phyloP scores from a whole-genome alignment of 2,329 filamentous ascomycete genomes.

The Ascocoryne sarcoides region DNA sequence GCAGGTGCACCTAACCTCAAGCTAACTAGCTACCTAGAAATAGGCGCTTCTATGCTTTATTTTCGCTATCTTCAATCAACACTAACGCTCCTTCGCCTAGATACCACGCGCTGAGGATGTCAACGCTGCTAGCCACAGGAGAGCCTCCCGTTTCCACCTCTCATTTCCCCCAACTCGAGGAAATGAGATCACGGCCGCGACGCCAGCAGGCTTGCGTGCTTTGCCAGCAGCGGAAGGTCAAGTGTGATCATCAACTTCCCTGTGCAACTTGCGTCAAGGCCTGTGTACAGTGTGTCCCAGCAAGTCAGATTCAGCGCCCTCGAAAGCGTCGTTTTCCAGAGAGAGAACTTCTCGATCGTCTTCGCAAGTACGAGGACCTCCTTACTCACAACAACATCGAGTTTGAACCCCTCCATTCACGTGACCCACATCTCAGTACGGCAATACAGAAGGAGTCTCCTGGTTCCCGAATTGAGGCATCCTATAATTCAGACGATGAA shows the following conservation, averaged over 20 bases:
- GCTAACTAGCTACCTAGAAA: no score
- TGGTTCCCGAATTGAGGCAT: constrained; percentile 14
- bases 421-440: no score
- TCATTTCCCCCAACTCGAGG: no score
- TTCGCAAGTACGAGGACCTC: constrained; percentile 24
- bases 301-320: constrained; percentile 47
- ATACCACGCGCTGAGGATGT: no score
- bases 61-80: no score
- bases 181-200: constrained; percentile 17
- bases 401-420: constrained; percentile 22
- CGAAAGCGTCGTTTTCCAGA: constrained; percentile 41
- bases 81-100: no score
- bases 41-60: no score
- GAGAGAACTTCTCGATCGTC: constrained; percentile 22
- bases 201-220: constrained; percentile 49
- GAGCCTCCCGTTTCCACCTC: no score
- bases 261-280: constrained; percentile 61
- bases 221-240: constrained; percentile 69
- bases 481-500: constrained; percentile 23
- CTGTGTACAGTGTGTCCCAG: constrained; percentile 50
- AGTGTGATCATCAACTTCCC: constrained; percentile 64
- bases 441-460: constrained; percentile 14
- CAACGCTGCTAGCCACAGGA: no score
- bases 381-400: constrained; percentile 23
- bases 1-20: no score